Base-by-base conservation (phyloP, 2,329 filamentous ascomycete genomes). In the Venturia asperata region DNA sequence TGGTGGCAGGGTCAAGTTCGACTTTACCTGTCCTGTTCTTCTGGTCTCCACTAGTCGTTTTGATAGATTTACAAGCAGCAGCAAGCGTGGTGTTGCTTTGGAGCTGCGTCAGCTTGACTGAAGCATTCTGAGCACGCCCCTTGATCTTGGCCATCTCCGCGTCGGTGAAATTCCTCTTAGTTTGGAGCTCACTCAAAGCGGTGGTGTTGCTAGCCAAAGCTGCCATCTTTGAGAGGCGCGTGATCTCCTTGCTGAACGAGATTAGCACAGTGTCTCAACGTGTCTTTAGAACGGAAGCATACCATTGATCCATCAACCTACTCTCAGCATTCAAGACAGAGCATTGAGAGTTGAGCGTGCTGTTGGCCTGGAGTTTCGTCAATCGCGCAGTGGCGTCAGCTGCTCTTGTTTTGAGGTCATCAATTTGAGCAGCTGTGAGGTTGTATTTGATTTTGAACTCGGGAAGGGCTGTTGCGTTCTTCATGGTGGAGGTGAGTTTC, bases 381-480 rank as follows among this genome's bases (percentile, higher is more conserved):
- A 74, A 69, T 60, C 69, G 67, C 10, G 69, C 58, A 1, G 68
- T 71, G 3, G 70, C 70, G 10, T 71, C 68, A 11, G 70, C 67
- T 9, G 72, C 72, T 62, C 72, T 71, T 17, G 67, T 65, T 58
- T 73, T 73, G 67, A 74, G 61, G 2, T 66, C 67, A 9, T 68
- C 68, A 37, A 72, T 68, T 65, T 73, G 65, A 37, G 67, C 64
- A 1, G 63, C 61, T 61, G 68, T 67, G 45, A 74, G 58, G 47
- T 70, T 72, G 62, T 70, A 69, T n/a, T 70, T 68, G 11, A 71
- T 65, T 27, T 73, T 67, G 43, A 70, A 65, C 7, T 67, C 68
- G 61, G 72, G 69, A 39, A 74, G 68, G 47, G 71, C 70, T n/a
- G 72, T 73, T 47, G 72, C 70, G 49, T 74, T 73, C 66, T 65